Evolutionary conservation across 345 rosid genomes (phyloP), one percentile per base, ranked within the genome.

Genomic region (Abelmoschus esculentus): DNA sequence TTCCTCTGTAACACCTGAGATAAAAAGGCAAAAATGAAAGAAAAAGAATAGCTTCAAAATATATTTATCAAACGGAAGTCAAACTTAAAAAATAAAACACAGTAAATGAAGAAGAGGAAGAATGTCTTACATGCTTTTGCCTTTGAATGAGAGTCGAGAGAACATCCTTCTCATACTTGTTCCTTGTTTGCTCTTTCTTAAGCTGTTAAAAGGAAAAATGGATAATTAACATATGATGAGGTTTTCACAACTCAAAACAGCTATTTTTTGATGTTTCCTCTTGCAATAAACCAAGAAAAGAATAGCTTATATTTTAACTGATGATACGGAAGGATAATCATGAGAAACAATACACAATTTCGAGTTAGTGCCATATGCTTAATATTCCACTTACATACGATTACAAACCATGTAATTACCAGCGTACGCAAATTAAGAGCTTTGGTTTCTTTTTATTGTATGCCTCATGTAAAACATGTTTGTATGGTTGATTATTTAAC

Each of bases 161-260:
- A 75, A 88, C 71, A 46, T 83, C 88, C 78, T 75, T 85, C 86
- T 85, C 90, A 10, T 80, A 82, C 67, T 81, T 80, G 66, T 75
- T 81, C 76, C 84, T 85, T 80, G 93, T 85, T 70, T 83, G 85
- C 71, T 85, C 93, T 80, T 90, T 93, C 78, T 84, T 90, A n/a
- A 89, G 87, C 98, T 93, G 84, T 73, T 65, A 65, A 59, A 72
- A 73, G 72, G 65, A 61, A n/a, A 76, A n/a, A 47, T 9, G 52
- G 15, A 38, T 6, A 61, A 57, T 57, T 42, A 57, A 46, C 19
- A 42, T 55, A 42, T 44, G 72, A 40, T 38, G 19, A 44, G 28
- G 38, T 42, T 66, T 44, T 29, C 29, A 29, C 17, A 10, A 17
- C 38, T 31, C 4, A 6, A 77, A 61, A 55, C 19, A 22, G 54